Evolutionary conservation across 345 rosid genomes (phyloP).

Genomic region (Carallia pectinifolia): DNA sequence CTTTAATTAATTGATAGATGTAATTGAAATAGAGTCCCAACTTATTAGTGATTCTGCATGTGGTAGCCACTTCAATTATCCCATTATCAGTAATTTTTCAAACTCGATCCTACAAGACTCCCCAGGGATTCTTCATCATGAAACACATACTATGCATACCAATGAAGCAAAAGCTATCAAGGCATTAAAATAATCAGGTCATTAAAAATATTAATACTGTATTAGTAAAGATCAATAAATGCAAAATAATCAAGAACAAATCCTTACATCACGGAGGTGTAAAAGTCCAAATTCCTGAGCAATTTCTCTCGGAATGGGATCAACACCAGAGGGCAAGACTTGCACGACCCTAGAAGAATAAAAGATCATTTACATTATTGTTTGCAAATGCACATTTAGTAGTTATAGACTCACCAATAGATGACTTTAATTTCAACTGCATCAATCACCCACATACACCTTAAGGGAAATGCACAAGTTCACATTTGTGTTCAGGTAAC

Average conservation of each 20-base stretch:
- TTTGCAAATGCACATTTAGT: background rate
- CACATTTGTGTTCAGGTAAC: too few relatives aligned
- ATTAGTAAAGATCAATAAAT: background rate
- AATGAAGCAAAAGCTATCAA: background rate
- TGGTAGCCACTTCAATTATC: background rate
- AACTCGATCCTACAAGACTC: background rate
- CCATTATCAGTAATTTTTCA: background rate
- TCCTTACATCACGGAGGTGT: constrained; percentile 66
- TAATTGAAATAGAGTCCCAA: too few relatives aligned
- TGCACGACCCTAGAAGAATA: constrained; percentile 55
- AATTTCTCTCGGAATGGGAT: constrained; percentile 77
- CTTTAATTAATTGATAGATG: too few relatives aligned
- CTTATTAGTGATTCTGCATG: too few relatives aligned
- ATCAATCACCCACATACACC: background rate
- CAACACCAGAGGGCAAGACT: constrained; percentile 51
- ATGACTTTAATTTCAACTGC: background rate
- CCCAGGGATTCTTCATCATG: background rate
- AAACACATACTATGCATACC: background rate
- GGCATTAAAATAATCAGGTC: background rate
- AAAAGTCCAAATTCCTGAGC: constrained; percentile 65
- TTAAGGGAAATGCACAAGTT: background rate
- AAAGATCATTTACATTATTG: constrained; percentile 9
- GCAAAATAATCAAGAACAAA: background rate
- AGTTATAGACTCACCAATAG: background rate
- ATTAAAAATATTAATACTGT: background rate